Percentiles rank a stretch among this genome's conserved stretches.
Evolutionary conservation across 352 stramenopile genomes (phyloP).

Genomic region (Globisporangium mamillatum): DNA sequence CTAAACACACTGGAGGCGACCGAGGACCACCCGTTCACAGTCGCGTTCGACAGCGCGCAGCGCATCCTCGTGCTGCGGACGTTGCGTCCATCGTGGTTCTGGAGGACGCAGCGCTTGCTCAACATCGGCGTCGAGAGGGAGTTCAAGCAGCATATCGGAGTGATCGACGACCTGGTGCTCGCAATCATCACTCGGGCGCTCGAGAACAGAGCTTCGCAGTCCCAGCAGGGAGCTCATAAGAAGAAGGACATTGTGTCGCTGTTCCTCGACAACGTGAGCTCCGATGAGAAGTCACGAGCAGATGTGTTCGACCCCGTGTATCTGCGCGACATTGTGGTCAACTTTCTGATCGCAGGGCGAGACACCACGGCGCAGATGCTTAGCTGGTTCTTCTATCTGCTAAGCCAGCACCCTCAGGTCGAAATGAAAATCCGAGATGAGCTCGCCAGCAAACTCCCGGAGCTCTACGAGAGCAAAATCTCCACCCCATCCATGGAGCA

Average conservation of each 20-base stretch:
- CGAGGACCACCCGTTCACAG: constrained; percentile 24
- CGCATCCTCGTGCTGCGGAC: constrained; percentile 32
- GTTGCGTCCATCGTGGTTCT: constrained; percentile 34
- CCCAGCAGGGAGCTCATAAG: not conserved
- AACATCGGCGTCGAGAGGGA: constrained; percentile 17
- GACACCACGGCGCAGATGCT: constrained; percentile 44
- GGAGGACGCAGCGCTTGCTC: constrained; percentile 38
- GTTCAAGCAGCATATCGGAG: constrained; percentile 27
- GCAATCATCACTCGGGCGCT: constrained; percentile 34
- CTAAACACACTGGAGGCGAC: constrained; percentile 17
- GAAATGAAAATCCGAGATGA: constrained; percentile 27
- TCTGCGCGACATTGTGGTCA: constrained; percentile 49
- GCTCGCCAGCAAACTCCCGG: constrained; percentile 12
- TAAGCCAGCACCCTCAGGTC: constrained; percentile 36
- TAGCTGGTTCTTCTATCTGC: constrained; percentile 42
- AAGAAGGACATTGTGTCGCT: constrained; percentile 39
- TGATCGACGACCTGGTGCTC: constrained; percentile 32
- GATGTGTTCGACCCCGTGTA: constrained; percentile 9
- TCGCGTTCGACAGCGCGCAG: constrained; percentile 37
- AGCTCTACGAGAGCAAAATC: not conserved
- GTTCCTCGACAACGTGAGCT: constrained; percentile 36
- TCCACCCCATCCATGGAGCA: constrained; percentile 11
- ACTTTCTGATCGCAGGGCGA: constrained; percentile 43
- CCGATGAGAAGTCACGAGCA: constrained; percentile 2
- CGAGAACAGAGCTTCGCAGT: constrained; percentile 1